Base-by-base conservation (phyloP, 1,284 basidiomycete species). In the Mycena citricolor region DNA sequence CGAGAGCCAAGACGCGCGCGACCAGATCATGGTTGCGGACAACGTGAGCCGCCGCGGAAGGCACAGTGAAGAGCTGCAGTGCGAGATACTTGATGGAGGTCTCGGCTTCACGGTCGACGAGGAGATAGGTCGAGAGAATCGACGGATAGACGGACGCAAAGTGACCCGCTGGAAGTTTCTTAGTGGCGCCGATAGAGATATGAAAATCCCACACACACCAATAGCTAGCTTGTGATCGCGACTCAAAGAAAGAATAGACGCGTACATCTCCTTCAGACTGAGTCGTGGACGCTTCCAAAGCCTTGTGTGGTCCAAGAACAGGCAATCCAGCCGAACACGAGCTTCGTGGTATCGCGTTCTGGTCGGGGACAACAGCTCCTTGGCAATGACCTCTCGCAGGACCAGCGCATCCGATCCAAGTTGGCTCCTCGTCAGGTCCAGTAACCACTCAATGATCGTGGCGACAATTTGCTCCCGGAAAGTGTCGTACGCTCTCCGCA, bases 61-160 rank as follows among this genome's bases (percentile, higher is more conserved):
- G 92, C 3, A 92, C 84, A 0, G 92, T 93, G 67, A 95, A 93
- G 24, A 97, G 75, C 58, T 94, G 90, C 13, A 94, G 77, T 22
- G 90, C 87, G 55, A 95, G 90, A 56, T 91, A 92, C 60, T 93
- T 90, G 66, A 95, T 90, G 13, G 91, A 90, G 4, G 90, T 90
- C 63, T 97, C 94, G 1, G 88, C 85, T 62, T 97, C 94, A 19
- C 93, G 78, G 58, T 97, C 94, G 17, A 90, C 82, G 32, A 94
- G 80, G 8, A 97, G 80, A 65, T 94, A 97, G 4, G 90, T 81
- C 57, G 95, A 90, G 55, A 94, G 86, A 37, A 97, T 74, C n/a
- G 83, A 78, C 47, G 84, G 85, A 63, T 95, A 97, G 22, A 92
- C 83, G 42, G 77, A 76, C 0, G 90, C 85, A 61, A 93, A 94